phyloP scores from a whole-genome alignment of 2,329 filamentous ascomycete genomes.

The Colletotrichum sansevieriae region DNA sequence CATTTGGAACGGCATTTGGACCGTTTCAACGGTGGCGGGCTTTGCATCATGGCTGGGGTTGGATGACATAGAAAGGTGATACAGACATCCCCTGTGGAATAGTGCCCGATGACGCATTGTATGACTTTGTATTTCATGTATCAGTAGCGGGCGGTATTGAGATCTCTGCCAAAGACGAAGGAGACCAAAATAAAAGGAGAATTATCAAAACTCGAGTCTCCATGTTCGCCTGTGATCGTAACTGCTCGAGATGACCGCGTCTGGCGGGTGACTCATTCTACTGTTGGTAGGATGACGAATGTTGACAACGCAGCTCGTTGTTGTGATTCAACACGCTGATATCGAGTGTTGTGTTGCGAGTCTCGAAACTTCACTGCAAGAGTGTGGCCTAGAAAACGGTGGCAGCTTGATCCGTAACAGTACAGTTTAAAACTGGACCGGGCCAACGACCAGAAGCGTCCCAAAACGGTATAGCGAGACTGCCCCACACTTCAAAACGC shows the following conservation, averaged over 20 bases:
- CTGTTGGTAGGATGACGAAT: too few species aligned
- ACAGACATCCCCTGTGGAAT: slow-evolving; percentile 18
- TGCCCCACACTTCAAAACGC: slow-evolving; percentile 28
- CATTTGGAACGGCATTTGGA: slow-evolving; percentile 30
- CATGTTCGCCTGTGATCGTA: not conserved
- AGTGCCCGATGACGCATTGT: slow-evolving; percentile 25
- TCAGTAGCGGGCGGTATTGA: not conserved
- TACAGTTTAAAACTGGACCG: slow-evolving; percentile 5
- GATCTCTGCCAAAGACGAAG: not conserved
- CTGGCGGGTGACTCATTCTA: too few species aligned
- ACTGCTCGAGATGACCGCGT: too few species aligned
- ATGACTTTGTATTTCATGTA: slow-evolving; percentile 25
- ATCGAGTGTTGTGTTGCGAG: too few species aligned
- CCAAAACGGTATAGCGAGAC: slow-evolving; percentile 24
- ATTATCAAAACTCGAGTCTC: not conserved
- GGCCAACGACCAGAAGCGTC: not conserved
- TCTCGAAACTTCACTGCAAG: too few species aligned
- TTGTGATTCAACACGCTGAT: too few species aligned
- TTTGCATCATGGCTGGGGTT: slow-evolving; percentile 25
- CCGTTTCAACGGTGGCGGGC: slow-evolving; percentile 27
- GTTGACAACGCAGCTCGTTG: too few species aligned
- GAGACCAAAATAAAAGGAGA: not conserved
- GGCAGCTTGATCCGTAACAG: not conserved
- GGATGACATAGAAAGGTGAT: slow-evolving; percentile 24
- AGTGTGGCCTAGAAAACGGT: too few species aligned